Base-by-base conservation (phyloP, 495 filamentous ascomycete genomes). In the Polyplosphaeria fusca region DNA sequence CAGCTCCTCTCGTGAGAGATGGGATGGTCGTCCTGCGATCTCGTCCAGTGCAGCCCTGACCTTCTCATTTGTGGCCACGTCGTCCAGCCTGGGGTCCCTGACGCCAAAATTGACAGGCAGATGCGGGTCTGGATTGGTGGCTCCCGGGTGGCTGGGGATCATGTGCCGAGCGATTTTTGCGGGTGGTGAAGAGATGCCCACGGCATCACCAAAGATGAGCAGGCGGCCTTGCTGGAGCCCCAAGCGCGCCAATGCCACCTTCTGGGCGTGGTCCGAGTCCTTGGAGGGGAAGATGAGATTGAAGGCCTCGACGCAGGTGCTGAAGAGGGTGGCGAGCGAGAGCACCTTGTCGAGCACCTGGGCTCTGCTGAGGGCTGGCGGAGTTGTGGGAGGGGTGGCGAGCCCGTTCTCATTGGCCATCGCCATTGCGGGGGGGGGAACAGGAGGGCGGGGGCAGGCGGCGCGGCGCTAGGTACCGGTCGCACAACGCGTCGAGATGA, bases 241-340 rank as follows among this genome's bases (percentile, higher is more conserved):
- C 2, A 72, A 65, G 16, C 59, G 52, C 4, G 56, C 53, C 18
- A 72, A 62, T 2, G 65, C 55, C 13, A 70, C 62, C 32, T 64
- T 58, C 43, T 72, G 64, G 2, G 46, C 23, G 22, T 59, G 58
- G 14, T 66, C 60, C 27, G 52, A 69, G 43, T 65, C 58, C 12
- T 61, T 55, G 32, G 47, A 25, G 4, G 64, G 64, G 46, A 68
- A 64, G 22, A 72, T 66, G 14, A 69, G 64, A 27, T 57, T 58
- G 57, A 72, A 71, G 25, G 59, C 63, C 53, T 72, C 68, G 47
- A 69, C 68, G 53, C 68, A 69, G 52, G 66, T 65, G 59, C 60
- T 67, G 68, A 72, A 72, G 24, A 67, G 66, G 47, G 37, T 58
- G 1, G 68, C 65, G 22, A 72, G 65, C 5, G 63, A 58, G 12